Evolutionary conservation across 2,329 filamentous ascomycete genomes (phyloP).

Genomic region (Fusarium sp.): DNA sequence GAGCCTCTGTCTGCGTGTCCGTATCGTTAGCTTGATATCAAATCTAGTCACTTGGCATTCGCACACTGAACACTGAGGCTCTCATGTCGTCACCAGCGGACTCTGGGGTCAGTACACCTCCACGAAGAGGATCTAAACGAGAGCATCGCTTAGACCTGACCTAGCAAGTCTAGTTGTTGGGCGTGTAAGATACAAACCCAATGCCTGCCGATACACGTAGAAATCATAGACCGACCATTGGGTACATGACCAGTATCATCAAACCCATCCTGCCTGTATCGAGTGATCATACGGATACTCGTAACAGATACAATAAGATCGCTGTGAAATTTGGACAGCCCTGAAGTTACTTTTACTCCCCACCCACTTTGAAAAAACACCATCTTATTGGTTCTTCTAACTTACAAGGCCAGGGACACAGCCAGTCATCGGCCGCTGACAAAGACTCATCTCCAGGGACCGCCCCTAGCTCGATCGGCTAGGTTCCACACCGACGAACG

Average conservation of each 20-base stretch:
- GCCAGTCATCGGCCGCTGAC: constrained; percentile 25
- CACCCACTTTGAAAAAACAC: constrained; percentile 2
- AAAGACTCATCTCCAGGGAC: constrained; percentile 32
- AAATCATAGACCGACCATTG: constrained; percentile 14
- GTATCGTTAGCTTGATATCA: not conserved
- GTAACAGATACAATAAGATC: not conserved
- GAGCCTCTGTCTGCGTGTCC: not conserved
- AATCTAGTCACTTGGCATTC: not conserved
- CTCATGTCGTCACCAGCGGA: not conserved
- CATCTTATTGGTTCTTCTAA: constrained; percentile 31
- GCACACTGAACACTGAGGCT: not conserved
- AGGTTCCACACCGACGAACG: constrained; percentile 27
- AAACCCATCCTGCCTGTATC: not conserved
- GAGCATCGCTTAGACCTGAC: constrained; percentile 11
- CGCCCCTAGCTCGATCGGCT: constrained; percentile 35
- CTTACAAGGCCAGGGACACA: constrained; percentile 31
- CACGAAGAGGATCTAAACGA: constrained; percentile 4
- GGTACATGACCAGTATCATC: not conserved
- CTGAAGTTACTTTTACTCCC: constrained; percentile 21
- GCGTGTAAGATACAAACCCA: constrained; percentile 9
- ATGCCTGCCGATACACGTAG: constrained; percentile 6
- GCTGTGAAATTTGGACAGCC: constrained; percentile 20
- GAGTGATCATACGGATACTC: constrained; percentile 1
- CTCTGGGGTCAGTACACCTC: not conserved
- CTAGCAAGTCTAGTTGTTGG: constrained; percentile 11